phyloP scores from a whole-genome alignment of 352 stramenopile genomes.

The Thalassiosira livingstoniorum region DNA sequence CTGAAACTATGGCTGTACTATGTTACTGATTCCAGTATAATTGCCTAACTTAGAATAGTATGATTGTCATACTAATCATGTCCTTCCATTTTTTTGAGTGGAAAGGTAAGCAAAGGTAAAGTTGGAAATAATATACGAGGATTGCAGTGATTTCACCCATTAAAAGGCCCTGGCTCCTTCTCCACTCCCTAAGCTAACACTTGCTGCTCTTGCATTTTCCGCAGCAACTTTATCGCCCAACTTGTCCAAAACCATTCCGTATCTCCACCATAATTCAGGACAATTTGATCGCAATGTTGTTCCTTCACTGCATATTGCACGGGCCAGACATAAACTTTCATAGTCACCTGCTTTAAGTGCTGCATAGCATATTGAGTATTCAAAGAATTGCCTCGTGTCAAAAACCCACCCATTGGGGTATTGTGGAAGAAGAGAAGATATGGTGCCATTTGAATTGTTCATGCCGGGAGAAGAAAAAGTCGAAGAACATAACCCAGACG shows the following conservation, averaged over 20 bases:
- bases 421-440: constrained; percentile 13
- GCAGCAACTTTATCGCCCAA: constrained; percentile 80
- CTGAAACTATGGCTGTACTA: too few relatives aligned
- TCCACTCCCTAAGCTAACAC: constrained; percentile 69
- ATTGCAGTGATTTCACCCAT: too few relatives aligned
- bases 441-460: neutral
- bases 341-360: constrained; percentile 76
- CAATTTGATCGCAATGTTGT: constrained; percentile 77
- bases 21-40: too few relatives aligned
- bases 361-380: constrained; percentile 75
- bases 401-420: constrained; percentile 69
- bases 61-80: too few relatives aligned
- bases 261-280: constrained; percentile 82
- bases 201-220: constrained; percentile 74
- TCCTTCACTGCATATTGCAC: constrained; percentile 77
- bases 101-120: too few relatives aligned
- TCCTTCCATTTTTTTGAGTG: too few relatives aligned
- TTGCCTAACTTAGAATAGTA: too few relatives aligned
- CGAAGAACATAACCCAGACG: constrained; percentile 41
- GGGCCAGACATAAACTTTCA: constrained; percentile 72
- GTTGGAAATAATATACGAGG: too few relatives aligned
- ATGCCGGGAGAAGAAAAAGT: constrained; percentile 32
- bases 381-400: constrained; percentile 73
- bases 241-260: constrained; percentile 74
- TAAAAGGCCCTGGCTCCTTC: constrained; percentile 40